Evolutionary conservation across 1,284 basidiomycete genomes (phyloP).

Genomic region (Thelephora terrestris): DNA sequence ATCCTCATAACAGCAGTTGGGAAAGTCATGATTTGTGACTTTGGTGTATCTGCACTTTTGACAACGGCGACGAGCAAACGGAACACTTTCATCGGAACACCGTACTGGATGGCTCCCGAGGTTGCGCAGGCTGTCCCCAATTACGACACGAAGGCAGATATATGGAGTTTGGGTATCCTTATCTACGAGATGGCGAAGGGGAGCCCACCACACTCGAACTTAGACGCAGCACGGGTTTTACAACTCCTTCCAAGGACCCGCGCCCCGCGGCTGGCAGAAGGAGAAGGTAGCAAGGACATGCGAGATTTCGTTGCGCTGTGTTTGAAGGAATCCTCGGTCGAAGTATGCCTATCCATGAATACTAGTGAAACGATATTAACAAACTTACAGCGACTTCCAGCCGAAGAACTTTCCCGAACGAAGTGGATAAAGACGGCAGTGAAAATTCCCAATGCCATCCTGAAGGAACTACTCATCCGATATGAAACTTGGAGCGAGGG

Average conservation of each 20-base stretch:
- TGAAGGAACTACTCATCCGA: conserved; percentile 80
- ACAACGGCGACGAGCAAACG: conserved; percentile 83
- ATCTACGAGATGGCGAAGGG: conserved; percentile 94
- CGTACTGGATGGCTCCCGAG: conserved; percentile 99
- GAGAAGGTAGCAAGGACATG: conserved; percentile 76
- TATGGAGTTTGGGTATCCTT: conserved; percentile 95
- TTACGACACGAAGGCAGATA: conserved; percentile 94
- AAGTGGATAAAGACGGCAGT: conserved; percentile 85
- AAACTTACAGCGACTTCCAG: conserved; percentile 61
- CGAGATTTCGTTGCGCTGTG: conserved; percentile 84
- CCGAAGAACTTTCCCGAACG: conserved; percentile 85
- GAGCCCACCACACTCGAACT: conserved; percentile 81
- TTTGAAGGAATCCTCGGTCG: conserved; percentile 73
- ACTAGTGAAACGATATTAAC: conserved; percentile 7
- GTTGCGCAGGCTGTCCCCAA: conserved; percentile 81
- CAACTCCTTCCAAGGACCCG: conserved; percentile 85
- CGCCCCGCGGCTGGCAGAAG: conserved; percentile 73
- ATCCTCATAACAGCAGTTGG: conserved; percentile 81
- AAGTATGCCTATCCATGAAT: conserved; percentile 39
- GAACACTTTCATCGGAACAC: conserved; percentile 92
- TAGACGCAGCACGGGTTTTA: conserved; percentile 81
- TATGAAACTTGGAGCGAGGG: conserved; percentile 72
- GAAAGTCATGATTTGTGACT: conserved; percentile 92
- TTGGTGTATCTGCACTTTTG: conserved; percentile 92
- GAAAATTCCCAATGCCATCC: conserved; percentile 57